Evolutionary conservation across 2,329 filamentous ascomycete genomes (phyloP).

Genomic region (Talaromyces sp.): DNA sequence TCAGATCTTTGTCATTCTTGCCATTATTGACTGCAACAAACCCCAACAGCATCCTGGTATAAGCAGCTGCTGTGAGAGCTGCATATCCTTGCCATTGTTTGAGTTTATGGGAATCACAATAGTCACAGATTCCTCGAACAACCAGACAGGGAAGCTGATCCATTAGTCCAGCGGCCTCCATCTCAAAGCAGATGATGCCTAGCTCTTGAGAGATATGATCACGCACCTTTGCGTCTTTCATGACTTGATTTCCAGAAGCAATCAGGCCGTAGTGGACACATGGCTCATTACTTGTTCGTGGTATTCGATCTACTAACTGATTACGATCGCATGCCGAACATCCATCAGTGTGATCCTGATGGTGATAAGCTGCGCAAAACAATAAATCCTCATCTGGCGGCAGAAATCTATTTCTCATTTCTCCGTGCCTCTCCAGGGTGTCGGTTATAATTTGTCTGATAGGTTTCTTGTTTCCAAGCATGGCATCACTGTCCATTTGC

Average conservation of each 20-base stretch:
- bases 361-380: not conserved
- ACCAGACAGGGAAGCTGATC: slow-evolving; percentile 14
- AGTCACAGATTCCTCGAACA: slow-evolving; percentile 21
- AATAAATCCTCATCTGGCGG: not conserved
- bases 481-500: not conserved
- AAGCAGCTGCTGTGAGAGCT: too few species aligned
- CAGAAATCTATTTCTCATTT: not conserved
- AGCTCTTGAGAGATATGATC: not conserved
- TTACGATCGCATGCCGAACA: not conserved
- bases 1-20: too few species aligned
- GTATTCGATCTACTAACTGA: not conserved
- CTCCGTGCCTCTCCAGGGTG: too few species aligned
- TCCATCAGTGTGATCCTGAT: not conserved
- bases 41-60: not conserved
- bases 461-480: not conserved
- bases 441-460: not conserved
- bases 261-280: slow-evolving; percentile 21
- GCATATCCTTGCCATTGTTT: too few species aligned
- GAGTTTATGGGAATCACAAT: slow-evolving; percentile 9
- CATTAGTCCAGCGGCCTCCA: not conserved
- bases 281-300: slow-evolving; percentile 9
- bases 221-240: slow-evolving; percentile 4
- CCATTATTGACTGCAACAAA: not conserved
- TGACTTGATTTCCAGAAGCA: slow-evolving; percentile 20
- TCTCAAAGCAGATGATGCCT: not conserved